A percentile compares a stretch with the other conserved stretches of the same genome.
phyloP scores from a whole-genome alignment of 805 yeast genomes.

The Candida tallmaniae region DNA sequence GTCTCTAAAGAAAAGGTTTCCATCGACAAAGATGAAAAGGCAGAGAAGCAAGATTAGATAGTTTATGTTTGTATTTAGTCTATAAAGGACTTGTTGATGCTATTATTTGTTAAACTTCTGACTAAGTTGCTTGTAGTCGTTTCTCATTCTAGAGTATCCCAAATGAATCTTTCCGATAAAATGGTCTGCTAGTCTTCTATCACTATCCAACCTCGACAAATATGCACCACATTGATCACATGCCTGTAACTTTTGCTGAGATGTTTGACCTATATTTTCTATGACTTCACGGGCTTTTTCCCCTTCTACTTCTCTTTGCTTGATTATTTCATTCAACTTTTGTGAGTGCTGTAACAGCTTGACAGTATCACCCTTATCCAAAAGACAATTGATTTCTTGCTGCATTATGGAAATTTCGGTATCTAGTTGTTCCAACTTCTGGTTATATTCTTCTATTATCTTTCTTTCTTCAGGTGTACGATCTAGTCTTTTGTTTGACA shows the following conservation, averaged over 20 bases:
- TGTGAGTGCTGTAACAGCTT: slow-evolving; percentile 49
- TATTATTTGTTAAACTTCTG: not conserved
- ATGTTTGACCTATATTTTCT: slow-evolving; percentile 76
- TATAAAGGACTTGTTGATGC: not conserved
- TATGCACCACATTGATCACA: slow-evolving; percentile 90
- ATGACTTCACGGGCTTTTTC: slow-evolving; percentile 54
- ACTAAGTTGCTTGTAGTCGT: slow-evolving; percentile 35
- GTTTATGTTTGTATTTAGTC: not conserved
- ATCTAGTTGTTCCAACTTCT: slow-evolving; percentile 58
- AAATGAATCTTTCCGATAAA: slow-evolving; percentile 83
- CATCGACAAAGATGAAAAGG: slow-evolving; percentile 13
- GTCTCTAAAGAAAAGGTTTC: slow-evolving; percentile 33
- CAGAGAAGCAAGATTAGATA: slow-evolving; percentile 4
- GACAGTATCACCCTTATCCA: slow-evolving; percentile 44
- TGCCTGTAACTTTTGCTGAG: slow-evolving; percentile 86
- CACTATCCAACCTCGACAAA: slow-evolving; percentile 79
- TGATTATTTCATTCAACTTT: slow-evolving; percentile 40
- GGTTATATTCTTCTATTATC: slow-evolving; percentile 50
- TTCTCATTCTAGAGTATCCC: slow-evolving; percentile 75
- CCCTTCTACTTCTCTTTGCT: slow-evolving; percentile 49
- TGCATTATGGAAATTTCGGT: slow-evolving; percentile 59
- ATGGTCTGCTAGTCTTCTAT: slow-evolving; percentile 84
- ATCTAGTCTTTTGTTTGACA: slow-evolving; percentile 61
- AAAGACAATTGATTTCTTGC: slow-evolving; percentile 58
- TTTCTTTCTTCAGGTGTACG: slow-evolving; percentile 72